Base-by-base conservation (phyloP, 208 protist genomes). In the Paratrypanosoma confusum region DNA sequence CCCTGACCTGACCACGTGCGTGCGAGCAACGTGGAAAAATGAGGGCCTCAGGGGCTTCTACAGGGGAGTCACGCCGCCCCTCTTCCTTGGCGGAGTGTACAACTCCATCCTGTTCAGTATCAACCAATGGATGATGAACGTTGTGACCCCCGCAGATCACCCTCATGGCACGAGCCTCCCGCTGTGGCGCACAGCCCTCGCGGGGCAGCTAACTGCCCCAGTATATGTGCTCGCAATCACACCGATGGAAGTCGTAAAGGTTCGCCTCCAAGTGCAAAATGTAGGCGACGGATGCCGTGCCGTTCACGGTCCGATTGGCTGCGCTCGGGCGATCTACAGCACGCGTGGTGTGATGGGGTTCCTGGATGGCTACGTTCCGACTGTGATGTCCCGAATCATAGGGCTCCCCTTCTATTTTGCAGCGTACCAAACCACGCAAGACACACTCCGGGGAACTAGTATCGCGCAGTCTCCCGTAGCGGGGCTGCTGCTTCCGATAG, bases 381-480 rank as follows among this genome's bases (percentile, higher is more conserved):
- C 63, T 1, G 33, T 71, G n/a, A 60, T 65, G 39, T 74, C 71
- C 4, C 63, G 68, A 4, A 42, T 81, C 13, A 65, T 81, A 27
- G 76, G 76, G 5, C 43, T 85, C n/a, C 77, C 77, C 10, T 81
- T 78, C 39, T 81, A 81, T 45, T 86, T 86, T 42, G 49, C 58
- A 35, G 63, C 64, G 2, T 81, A 71, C 50, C 65, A 80, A 33
- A 35, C 53, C 17, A 47, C 62, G 2, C 42, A 52, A 4, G 21
- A 48, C 3, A 23, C 39, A 5, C 36, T 85, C 31, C 14, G 16
- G 5, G 14, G 39, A 7, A 25, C 27, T 23, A 1, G 24, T 18
- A 39, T 53, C 1, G 31, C 38, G 14, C 57, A 40, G 3, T 42
- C 31, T 0, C 35, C 66, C 5, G 42, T 80, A 42, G n/a, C 57